These are phyloP conservation scores for Skeletonema tropicum DNA, from an alignment of 108 stramenopile genomes.

Conservation along the genomic window DNA sequence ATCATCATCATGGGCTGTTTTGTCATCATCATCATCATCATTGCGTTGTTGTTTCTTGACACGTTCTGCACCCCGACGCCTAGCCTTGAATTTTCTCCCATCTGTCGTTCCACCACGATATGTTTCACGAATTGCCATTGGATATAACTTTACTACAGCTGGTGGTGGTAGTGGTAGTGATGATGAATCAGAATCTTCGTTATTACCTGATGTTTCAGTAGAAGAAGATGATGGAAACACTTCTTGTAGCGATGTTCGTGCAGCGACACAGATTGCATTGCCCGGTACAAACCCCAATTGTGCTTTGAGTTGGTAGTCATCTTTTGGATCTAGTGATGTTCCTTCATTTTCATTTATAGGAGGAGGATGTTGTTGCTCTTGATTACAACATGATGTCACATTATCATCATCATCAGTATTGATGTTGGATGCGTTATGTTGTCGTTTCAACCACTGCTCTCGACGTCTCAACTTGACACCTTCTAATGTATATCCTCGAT, in stretches of 20 bases:
- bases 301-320: conserved; percentile 45
- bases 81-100: conserved; percentile 60
- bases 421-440: not conserved
- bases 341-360: not conserved
- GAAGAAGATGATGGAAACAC: not conserved
- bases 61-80: conserved; percentile 42
- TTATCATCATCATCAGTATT: not conserved
- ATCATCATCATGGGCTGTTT: not conserved
- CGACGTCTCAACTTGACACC: conserved; percentile 23
- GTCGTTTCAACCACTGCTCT: conserved; percentile 4
- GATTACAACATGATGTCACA: not conserved
- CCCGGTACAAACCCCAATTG: conserved; percentile 86
- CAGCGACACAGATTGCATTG: conserved; percentile 69
- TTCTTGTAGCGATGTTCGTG: conserved; percentile 37
- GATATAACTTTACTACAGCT: conserved; percentile 77
- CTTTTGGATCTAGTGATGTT: conserved; percentile 33
- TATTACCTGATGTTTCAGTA: not conserved
- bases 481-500: conserved; percentile 27
- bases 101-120: conserved; percentile 61
- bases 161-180: conserved; percentile 28
- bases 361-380: not conserved
- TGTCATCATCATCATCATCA: conserved; percentile 1
- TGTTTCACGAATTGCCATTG: conserved; percentile 68
- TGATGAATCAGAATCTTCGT: not conserved
- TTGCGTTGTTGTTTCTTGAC: not conserved